These are phyloP conservation scores for Zygoascus ofunaensis DNA, from an alignment of 805 yeast genomes.

Conservation along the genomic window DNA sequence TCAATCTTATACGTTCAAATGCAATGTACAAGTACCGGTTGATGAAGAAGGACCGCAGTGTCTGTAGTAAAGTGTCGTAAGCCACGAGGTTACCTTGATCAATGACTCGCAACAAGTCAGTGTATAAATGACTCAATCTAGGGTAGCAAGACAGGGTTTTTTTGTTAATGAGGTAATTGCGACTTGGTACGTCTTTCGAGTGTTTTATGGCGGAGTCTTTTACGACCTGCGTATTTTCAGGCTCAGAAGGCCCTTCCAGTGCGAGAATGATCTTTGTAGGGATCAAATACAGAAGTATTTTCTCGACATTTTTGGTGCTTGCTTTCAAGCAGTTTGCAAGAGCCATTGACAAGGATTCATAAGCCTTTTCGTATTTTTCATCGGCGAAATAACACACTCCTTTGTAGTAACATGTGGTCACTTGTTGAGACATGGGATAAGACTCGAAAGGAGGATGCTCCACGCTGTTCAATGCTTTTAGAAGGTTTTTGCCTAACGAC, in stretches of 20 bases:
- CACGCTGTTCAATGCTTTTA: slow-evolving; percentile 52
- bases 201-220: too few relatives aligned
- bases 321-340: slow-evolving; percentile 27
- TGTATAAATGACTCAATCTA: slow-evolving; percentile 34
- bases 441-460: slow-evolving; percentile 43
- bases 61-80: slow-evolving; percentile 39
- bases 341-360: slow-evolving; percentile 45
- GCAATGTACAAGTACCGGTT: slow-evolving; percentile 52
- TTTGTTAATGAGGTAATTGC: slow-evolving; percentile 35
- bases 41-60: slow-evolving; percentile 44
- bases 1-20: slow-evolving; percentile 42
- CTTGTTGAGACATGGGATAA: slow-evolving; percentile 44
- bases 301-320: slow-evolving; percentile 30
- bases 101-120: slow-evolving; percentile 41
- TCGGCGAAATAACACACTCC: slow-evolving; percentile 61
- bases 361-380: slow-evolving; percentile 46
- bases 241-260: slow-evolving; percentile 14
- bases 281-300: slow-evolving; percentile 48
- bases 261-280: slow-evolving; percentile 49
- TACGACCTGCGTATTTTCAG: neutral
- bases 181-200: too few relatives aligned
- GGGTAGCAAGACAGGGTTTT: slow-evolving; percentile 37
- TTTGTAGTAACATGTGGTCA: slow-evolving; percentile 58
- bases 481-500: slow-evolving; percentile 66
- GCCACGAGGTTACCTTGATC: slow-evolving; percentile 45